Base-by-base conservation (phyloP, 352 stramenopile genomes). In the Pythium sukuiense region DNA sequence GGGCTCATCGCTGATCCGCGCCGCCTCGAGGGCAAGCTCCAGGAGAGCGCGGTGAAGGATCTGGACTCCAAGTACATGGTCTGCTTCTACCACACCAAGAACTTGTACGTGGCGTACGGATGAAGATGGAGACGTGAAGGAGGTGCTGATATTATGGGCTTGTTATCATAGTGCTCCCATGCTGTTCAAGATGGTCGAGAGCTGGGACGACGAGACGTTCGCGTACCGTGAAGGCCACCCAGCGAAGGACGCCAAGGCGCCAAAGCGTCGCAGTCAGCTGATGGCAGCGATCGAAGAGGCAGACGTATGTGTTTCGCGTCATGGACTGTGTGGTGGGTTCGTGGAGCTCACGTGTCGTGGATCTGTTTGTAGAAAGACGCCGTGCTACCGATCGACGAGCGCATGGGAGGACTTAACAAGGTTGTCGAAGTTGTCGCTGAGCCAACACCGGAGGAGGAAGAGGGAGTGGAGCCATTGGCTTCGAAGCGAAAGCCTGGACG, bases 21-120 rank as follows among this genome's bases (percentile, higher is more conserved):
- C 0, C 64, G 79, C 29, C 50, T 93, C 54, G 71, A 77, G 2
- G 1, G 24, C n/a, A 79, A 81, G n/a, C 56, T 84, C 5, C 83
- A 89, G 46, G 64, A 73, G 9, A 63, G 54, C 6, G 80, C 74
- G 2, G 37, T 87, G 45, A 89, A 90, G 60, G 65, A 74, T n/a
- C 32, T 92, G 39, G 83, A 89, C 27, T 80, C 74, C 14, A 90
- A 92, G 61, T 92, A 79, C 63, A 63, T 85, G 27, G 83, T 95
- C 37, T 89, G 83, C 65, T 95, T 93, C 67, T 95, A 89, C 70
- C 59, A 77, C 16, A 78, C 81, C n/a, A 87, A 88, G 33, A 86
- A 93, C 69, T 90, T 85, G 84, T 92, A 77, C 45, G 74, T 76
- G 8, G 26, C 45, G n/a, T n/a, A n/a, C 0, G 13, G 6, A 56